Evolutionary conservation across 2,329 filamentous ascomycete genomes (phyloP).

Genomic region (Paecilomyces niveus): DNA sequence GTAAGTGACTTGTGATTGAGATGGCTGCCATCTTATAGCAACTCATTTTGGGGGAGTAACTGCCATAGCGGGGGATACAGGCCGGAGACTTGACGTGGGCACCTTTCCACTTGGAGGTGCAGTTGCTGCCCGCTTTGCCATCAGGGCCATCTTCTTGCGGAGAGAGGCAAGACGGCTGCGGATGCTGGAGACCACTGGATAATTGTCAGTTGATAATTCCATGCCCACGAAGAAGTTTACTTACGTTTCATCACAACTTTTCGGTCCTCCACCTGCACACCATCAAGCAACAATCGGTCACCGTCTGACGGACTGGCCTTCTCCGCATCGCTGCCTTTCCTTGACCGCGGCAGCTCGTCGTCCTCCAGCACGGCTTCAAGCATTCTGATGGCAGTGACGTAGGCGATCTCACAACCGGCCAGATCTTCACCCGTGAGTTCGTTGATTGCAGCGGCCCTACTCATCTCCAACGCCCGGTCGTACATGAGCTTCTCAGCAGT

Average conservation of each 20-base stretch:
- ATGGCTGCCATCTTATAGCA: neutral
- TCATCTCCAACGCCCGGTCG: conserved; percentile 95
- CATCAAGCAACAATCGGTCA: conserved; percentile 34
- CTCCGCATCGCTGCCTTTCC: conserved; percentile 13
- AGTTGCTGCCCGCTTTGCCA: conserved; percentile 40
- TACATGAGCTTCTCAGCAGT: conserved; percentile 98
- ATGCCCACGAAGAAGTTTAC: conserved; percentile 14
- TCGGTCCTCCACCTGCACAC: conserved; percentile 40
- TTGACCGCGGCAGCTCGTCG: conserved; percentile 51
- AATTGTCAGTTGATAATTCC: conserved; percentile 13
- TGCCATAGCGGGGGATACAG: conserved; percentile 24
- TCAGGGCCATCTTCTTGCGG: conserved; percentile 43
- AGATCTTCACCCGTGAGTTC: conserved; percentile 91
- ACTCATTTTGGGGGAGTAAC: conserved; percentile 27
- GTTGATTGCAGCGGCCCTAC: conserved; percentile 84
- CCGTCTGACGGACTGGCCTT: conserved; percentile 16
- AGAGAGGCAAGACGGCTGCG: conserved; percentile 40
- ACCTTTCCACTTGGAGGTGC: conserved; percentile 26
- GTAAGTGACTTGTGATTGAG: neutral
- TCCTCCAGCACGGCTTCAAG: conserved; percentile 87
- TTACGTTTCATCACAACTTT: conserved; percentile 45
- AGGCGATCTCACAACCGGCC: conserved; percentile 80
- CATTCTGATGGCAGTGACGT: conserved; percentile 88
- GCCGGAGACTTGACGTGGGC: conserved; percentile 21
- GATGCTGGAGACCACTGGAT: conserved; percentile 43